Evolutionary conservation across 495 filamentous ascomycete species (phyloP).

Genomic region (Stereocaulon alpinum): DNA sequence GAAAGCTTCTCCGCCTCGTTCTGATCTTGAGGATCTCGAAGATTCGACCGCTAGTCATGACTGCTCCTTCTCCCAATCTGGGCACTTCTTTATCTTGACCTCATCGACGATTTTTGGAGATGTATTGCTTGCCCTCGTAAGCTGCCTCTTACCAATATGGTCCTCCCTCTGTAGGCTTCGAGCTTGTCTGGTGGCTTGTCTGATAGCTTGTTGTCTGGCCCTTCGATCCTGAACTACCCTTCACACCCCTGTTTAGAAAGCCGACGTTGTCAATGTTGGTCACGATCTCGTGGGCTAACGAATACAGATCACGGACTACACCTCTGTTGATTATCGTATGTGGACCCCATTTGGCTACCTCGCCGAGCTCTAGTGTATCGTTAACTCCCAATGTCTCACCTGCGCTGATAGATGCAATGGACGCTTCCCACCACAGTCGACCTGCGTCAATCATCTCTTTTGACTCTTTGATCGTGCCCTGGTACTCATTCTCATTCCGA

Average conservation of each 20-base stretch:
- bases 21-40: no score
- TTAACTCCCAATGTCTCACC: constrained; percentile 27
- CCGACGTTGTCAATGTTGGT: constrained; percentile 33
- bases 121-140: background rate
- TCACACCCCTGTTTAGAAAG: constrained; percentile 24
- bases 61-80: no score
- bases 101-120: background rate
- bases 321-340: constrained; percentile 26
- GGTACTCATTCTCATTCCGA: constrained; percentile 12
- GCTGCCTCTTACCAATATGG: background rate
- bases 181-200: background rate
- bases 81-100: background rate
- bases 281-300: constrained; percentile 27
- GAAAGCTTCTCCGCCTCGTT: no score
- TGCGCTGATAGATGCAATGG: constrained; percentile 28
- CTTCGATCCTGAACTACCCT: background rate
- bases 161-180: background rate
- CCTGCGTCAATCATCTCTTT: constrained; percentile 27
- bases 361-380: constrained; percentile 26
- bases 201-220: background rate
- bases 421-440: constrained; percentile 38
- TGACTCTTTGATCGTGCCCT: constrained; percentile 22
- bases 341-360: constrained; percentile 22
- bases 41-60: no score
- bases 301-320: constrained; percentile 26